Conservation (phyloP, 2,329 filamentous ascomycete species). For the Aspergillus neotritici region DNA sequence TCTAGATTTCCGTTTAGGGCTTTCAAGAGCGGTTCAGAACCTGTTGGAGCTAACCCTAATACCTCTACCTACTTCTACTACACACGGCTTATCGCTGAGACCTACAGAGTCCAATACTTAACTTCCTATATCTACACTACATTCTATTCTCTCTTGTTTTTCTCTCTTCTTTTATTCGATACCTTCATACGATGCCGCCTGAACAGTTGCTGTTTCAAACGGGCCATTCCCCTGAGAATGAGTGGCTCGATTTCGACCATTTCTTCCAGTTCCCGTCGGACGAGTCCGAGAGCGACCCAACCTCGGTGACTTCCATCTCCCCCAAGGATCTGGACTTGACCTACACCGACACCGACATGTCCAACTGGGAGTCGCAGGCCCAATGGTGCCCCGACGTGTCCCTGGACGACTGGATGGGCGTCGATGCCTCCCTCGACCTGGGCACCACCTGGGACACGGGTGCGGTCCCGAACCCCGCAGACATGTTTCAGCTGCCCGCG, state of each 20-base stretch:
- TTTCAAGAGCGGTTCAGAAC: too few species aligned
- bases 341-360: constrained; percentile 19
- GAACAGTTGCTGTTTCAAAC: constrained; percentile 23
- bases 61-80: too few species aligned
- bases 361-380: constrained; percentile 18
- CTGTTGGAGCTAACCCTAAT: too few species aligned
- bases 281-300: constrained; percentile 25
- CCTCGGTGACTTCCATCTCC: constrained; percentile 26
- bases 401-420: constrained; percentile 22
- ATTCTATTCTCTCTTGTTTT: too few species aligned
- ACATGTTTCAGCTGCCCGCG: constrained; percentile 7
- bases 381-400: constrained; percentile 15
- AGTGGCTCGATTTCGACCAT: constrained; percentile 32
- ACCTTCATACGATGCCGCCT: constrained; percentile 20
- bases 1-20: too few species aligned
- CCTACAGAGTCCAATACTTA: too few species aligned
- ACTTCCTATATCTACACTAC: constrained; percentile 1
- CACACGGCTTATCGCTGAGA: too few species aligned
- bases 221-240: constrained; percentile 19
- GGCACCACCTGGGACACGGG: constrained; percentile 14
- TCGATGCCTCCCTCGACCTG: constrained; percentile 16
- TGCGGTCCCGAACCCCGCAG: constrained; percentile 12
- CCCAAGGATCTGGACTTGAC: constrained; percentile 24
- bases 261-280: constrained; percentile 27
- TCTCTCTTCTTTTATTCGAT: neutral